A percentile compares a stretch with the other conserved stretches of the same genome.
phyloP scores from a whole-genome alignment of 2,329 filamentous ascomycete genomes.

The Ilyonectria mors-panacis region DNA sequence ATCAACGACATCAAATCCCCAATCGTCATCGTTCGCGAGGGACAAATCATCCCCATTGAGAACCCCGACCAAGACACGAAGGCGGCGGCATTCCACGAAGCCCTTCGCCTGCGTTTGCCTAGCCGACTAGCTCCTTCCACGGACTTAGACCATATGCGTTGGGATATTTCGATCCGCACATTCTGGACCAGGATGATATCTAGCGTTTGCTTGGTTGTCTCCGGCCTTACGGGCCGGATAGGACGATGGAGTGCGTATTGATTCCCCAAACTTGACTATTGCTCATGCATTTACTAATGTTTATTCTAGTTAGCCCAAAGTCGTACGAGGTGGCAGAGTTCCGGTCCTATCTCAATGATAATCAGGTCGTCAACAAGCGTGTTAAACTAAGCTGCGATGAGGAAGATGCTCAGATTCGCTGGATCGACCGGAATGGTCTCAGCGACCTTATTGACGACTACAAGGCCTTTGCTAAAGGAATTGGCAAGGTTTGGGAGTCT shows the following conservation, averaged over 20 bases:
- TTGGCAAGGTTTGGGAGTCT: conserved; percentile 41
- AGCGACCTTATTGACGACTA: conserved; percentile 44
- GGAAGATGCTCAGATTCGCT: conserved; percentile 38
- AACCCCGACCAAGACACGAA: conserved; percentile 30
- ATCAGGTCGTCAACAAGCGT: conserved; percentile 47
- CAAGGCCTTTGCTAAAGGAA: conserved; percentile 39
- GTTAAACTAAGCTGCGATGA: conserved; percentile 42
- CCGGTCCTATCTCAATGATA: conserved; percentile 40
- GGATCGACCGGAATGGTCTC: conserved; percentile 46
- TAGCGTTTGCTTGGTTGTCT: conserved; percentile 44
- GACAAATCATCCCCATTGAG: conserved; percentile 28
- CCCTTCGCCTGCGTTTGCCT: background rate
- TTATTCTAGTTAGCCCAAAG: conserved; percentile 41
- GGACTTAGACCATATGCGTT: conserved; percentile 44
- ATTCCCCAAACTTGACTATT: background rate
- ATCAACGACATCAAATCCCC: conserved; percentile 30
- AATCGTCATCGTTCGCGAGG: conserved; percentile 39
- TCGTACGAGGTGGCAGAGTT: conserved; percentile 45
- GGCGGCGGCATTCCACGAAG: conserved; percentile 23
- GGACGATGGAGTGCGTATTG: conserved; percentile 42
- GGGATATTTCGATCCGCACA: conserved; percentile 34
- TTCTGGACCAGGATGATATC: conserved; percentile 51
- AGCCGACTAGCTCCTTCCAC: conserved; percentile 20
- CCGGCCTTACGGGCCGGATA: conserved; percentile 47
- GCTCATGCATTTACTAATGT: conserved; percentile 25